phyloP scores from a whole-genome alignment of 2,329 filamentous ascomycete species.

The Fusarium beomiforme region DNA sequence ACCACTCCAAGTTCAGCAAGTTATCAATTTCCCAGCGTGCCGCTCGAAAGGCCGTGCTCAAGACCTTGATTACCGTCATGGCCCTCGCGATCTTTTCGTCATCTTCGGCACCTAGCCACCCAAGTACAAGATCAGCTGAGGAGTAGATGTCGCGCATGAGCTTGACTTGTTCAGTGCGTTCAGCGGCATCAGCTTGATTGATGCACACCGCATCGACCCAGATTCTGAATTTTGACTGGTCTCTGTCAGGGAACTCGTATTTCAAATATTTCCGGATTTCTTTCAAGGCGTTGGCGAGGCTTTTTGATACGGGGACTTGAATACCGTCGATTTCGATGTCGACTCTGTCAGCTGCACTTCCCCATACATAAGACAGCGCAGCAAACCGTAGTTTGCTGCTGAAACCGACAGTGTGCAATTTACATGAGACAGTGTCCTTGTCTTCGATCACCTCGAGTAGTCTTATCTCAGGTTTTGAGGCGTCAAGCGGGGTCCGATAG shows the following conservation, averaged over 20 bases:
- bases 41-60: background rate
- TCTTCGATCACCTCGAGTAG: background rate
- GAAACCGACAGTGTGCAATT: background rate
- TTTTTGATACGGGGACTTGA: background rate
- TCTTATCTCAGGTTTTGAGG: background rate
- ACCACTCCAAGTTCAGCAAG: background rate
- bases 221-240: background rate
- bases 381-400: background rate
- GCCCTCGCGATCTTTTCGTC: background rate
- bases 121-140: background rate
- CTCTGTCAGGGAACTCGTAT: background rate
- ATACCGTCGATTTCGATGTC: background rate
- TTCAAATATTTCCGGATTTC: background rate
- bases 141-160: slow-evolving; percentile 9
- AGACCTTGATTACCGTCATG: background rate
- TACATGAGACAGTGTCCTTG: background rate
- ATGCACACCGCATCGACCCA: slow-evolving; percentile 8
- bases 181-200: background rate
- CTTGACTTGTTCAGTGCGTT: slow-evolving; percentile 12
- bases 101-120: background rate
- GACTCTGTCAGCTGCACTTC: background rate
- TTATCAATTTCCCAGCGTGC: background rate
- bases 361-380: background rate
- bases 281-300: background rate
- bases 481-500: background rate